A percentile compares a stretch with the other conserved stretches of the same genome.
phyloP scores from a whole-genome alignment of 345 rosid genomes.

The Cochlearia excelsa region DNA sequence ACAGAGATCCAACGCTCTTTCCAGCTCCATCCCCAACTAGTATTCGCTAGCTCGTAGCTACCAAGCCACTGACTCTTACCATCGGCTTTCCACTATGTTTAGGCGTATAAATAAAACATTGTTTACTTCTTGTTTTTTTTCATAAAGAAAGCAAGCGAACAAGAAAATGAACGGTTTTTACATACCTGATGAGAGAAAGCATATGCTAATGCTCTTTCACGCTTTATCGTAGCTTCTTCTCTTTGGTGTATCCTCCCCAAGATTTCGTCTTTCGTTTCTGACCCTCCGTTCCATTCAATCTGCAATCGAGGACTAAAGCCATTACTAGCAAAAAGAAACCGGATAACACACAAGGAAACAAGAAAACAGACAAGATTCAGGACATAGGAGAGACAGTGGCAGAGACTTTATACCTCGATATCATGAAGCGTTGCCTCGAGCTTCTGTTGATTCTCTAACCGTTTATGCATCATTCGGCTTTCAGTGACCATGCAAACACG shows the following conservation, averaged over 20 bases:
- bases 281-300: slow-evolving; percentile 94
- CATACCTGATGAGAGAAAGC: slow-evolving; percentile 95
- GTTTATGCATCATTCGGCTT: slow-evolving; percentile 67
- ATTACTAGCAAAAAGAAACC: no score
- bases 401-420: slow-evolving; percentile 50
- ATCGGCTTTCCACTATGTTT: slow-evolving; percentile 74
- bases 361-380: no score
- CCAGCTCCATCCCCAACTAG: slow-evolving; percentile 99
- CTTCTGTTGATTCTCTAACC: slow-evolving; percentile 83
- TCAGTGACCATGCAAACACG: slow-evolving; percentile 78
- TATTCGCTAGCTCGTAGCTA: slow-evolving; percentile 60
- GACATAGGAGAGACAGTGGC: no score
- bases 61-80: slow-evolving; percentile 48
- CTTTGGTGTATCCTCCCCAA: slow-evolving; percentile 71
- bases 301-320: slow-evolving; percentile 31
- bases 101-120: background rate
- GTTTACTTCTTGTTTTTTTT: background rate
- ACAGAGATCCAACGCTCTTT: slow-evolving; percentile 89
- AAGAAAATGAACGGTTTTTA: slow-evolving; percentile 6
- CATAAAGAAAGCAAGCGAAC: background rate
- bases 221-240: slow-evolving; percentile 87
- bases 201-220: slow-evolving; percentile 92
- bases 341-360: no score
- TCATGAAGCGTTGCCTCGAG: slow-evolving; percentile 92
- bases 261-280: slow-evolving; percentile 64